Percentiles rank a stretch among this genome's conserved stretches.
Evolutionary conservation across 1,139 yeast genomes (phyloP).

Genomic region (Candida buenavistaensis): DNA sequence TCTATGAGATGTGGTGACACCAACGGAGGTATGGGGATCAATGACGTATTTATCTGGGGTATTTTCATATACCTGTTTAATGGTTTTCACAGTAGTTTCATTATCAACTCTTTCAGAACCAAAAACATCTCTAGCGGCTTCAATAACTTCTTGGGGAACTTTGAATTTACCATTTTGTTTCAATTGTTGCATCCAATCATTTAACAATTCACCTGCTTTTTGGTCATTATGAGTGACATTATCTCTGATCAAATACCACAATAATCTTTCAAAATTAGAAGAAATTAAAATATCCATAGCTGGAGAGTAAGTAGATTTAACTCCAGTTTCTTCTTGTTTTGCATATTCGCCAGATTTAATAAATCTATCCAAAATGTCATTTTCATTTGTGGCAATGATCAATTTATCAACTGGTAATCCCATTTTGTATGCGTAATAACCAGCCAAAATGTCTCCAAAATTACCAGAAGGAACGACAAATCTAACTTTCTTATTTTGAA

Average conservation of each 20-base stretch:
- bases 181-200: slow-evolving; percentile 76
- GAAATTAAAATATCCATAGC: slow-evolving; percentile 98
- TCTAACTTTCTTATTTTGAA: slow-evolving; percentile 52
- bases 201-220: slow-evolving; percentile 74
- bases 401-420: slow-evolving; percentile 87
- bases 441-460: slow-evolving; percentile 97
- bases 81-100: slow-evolving; percentile 73
- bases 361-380: slow-evolving; percentile 92
- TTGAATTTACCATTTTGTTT: slow-evolving; percentile 73
- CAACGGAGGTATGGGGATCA: slow-evolving; percentile 97
- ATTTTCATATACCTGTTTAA: slow-evolving; percentile 61
- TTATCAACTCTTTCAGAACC: slow-evolving; percentile 81
- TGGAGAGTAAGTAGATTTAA: slow-evolving; percentile 89
- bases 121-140: slow-evolving; percentile 67
- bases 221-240: slow-evolving; percentile 54
- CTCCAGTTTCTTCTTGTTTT: slow-evolving; percentile 57
- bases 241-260: slow-evolving; percentile 90
- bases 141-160: slow-evolving; percentile 65
- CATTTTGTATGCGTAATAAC: slow-evolving; percentile 92
- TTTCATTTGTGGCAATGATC: slow-evolving; percentile 93
- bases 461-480: slow-evolving; percentile 97
- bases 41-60: slow-evolving; percentile 73
- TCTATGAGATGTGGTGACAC: slow-evolving; percentile 74
- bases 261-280: slow-evolving; percentile 90
- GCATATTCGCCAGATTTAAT: slow-evolving; percentile 82